These are phyloP conservation scores for Chytriomyces confervae DNA, from an alignment of 192 early-diverging fungal species.

Conservation along the genomic window DNA sequence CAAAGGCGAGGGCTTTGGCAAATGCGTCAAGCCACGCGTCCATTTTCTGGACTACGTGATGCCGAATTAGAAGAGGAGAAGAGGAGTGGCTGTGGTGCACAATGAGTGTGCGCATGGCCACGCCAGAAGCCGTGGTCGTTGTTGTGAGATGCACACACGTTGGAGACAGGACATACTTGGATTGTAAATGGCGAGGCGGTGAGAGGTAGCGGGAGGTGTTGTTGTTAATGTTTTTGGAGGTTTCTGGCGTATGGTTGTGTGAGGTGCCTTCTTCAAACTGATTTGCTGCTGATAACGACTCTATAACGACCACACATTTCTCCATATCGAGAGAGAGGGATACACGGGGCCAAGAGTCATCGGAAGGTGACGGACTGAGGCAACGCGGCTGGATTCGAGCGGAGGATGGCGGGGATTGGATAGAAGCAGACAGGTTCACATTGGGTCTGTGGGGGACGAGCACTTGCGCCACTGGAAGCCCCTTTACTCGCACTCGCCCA, in stretches of 20 bases:
- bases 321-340: neutral
- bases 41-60: conserved; percentile 16
- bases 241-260: neutral
- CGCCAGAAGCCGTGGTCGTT: neutral
- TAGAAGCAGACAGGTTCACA: neutral
- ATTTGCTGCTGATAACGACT: neutral
- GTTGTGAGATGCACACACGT: neutral
- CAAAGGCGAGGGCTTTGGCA: neutral
- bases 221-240: neutral
- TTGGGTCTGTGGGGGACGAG: neutral
- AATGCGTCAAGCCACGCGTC: conserved; percentile 5
- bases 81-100: neutral
- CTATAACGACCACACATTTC: neutral
- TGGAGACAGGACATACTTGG: neutral
- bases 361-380: neutral
- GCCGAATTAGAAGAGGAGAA: conserved; percentile 7
- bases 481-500: neutral
- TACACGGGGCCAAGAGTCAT: neutral
- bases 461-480: neutral
- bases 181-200: neutral
- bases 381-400: neutral
- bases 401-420: neutral
- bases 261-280: neutral
- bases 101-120: neutral
- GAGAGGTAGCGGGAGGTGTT: neutral